A percentile compares a stretch with the other conserved stretches of the same genome.
These are phyloP conservation scores for Cucurbitaria berberidis DNA, from an alignment of 2,329 filamentous ascomycete species.

Conservation along the genomic window DNA sequence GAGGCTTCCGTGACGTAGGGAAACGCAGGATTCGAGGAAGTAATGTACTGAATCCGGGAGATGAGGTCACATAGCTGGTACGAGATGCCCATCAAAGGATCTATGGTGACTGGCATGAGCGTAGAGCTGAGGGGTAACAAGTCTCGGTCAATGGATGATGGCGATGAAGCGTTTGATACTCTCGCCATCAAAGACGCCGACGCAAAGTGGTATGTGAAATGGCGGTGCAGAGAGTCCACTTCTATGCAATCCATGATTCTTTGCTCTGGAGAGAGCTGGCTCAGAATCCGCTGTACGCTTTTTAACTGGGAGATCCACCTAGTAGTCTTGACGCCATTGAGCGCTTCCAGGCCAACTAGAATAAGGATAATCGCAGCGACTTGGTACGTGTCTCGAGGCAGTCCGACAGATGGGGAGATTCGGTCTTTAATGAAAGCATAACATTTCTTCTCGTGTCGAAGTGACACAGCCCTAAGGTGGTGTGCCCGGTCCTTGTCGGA, in stretches of 20 bases:
- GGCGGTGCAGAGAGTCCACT: conserved; percentile 42
- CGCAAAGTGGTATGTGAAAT: conserved; percentile 47
- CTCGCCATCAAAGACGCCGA: conserved; percentile 45
- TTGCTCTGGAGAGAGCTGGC: conserved; percentile 31
- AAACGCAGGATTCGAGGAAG: conserved; percentile 40
- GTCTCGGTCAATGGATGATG: conserved; percentile 25
- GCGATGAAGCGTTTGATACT: conserved; percentile 26
- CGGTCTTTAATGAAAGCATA: conserved; percentile 42
- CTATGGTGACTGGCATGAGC: conserved; percentile 35
- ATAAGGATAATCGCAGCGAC: conserved; percentile 44
- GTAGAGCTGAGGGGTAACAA: conserved; percentile 24
- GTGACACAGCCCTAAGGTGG: conserved; percentile 36
- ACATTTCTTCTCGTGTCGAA: conserved; percentile 42
- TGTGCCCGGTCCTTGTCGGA: conserved; percentile 34
- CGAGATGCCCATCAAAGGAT: conserved; percentile 46
- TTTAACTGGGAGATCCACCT: conserved; percentile 46
- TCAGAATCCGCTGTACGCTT: conserved; percentile 41
- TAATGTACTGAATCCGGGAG: conserved; percentile 43
- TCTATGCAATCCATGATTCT: conserved; percentile 36
- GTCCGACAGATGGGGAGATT: conserved; percentile 31
- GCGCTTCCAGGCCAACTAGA: conserved; percentile 43
- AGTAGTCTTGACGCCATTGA: conserved; percentile 43
- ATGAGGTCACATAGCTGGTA: conserved; percentile 45
- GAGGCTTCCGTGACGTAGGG: conserved; percentile 42
- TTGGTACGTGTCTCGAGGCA: conserved; percentile 39